phyloP scores from a whole-genome alignment of 129 eudicot species.

The Escallonia rubra region DNA sequence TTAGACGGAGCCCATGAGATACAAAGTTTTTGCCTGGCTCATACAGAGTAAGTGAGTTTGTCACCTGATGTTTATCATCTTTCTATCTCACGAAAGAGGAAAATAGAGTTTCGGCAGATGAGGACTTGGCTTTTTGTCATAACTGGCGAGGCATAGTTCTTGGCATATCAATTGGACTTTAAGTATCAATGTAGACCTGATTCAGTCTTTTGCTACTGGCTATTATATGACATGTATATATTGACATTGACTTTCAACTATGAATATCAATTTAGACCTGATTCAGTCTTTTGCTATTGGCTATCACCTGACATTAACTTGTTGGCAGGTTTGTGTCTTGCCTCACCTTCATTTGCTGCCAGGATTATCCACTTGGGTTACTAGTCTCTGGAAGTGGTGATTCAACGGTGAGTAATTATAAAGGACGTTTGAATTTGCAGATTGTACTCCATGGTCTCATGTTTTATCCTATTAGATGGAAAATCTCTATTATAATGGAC shows the following conservation, averaged over 20 bases:
- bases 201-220: background rate
- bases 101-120: background rate
- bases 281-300: no score
- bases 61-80: slow-evolving; percentile 1
- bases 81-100: background rate
- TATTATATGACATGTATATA: background rate
- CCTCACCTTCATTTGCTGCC: slow-evolving; percentile 51
- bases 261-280: background rate
- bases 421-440: background rate
- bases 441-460: background rate
- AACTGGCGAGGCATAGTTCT: background rate
- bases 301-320: slow-evolving; percentile 1
- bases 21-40: slow-evolving; percentile 93
- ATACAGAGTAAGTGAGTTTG: slow-evolving; percentile 76
- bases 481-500: no score
- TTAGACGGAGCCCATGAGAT: slow-evolving; percentile 91
- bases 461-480: background rate
- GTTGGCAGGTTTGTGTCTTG: slow-evolving; percentile 76
- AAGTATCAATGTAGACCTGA: background rate
- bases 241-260: background rate
- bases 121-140: background rate
- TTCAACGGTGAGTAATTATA: slow-evolving; percentile 63
- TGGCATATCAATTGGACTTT: background rate
- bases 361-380: slow-evolving; percentile 55
- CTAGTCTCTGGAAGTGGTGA: slow-evolving; percentile 89